phyloP scores from a whole-genome alignment of 129 eudicot genomes.

The Flaveria trinervia region DNA sequence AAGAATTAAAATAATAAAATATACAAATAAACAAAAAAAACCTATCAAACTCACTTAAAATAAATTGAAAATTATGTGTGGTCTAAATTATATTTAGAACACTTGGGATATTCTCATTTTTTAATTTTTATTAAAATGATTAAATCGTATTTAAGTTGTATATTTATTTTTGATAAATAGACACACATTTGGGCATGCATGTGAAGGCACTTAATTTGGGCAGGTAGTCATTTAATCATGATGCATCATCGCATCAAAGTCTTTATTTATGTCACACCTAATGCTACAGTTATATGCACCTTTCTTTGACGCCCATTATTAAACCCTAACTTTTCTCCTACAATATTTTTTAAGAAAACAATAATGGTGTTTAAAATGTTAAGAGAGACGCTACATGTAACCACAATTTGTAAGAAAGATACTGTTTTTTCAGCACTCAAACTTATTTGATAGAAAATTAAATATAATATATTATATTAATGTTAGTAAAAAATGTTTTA shows the following conservation, averaged over 20 bases:
- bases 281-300: conserved; percentile 22
- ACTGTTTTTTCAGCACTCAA: too few species aligned
- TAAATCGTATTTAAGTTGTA: not conserved
- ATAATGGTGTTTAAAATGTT: too few species aligned
- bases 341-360: not conserved
- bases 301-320: conserved; percentile 1
- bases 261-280: conserved; percentile 10
- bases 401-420: too few species aligned
- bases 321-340: not conserved
- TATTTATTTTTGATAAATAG: not conserved
- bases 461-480: too few species aligned
- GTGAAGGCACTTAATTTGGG: conserved; percentile 21
- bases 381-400: too few species aligned
- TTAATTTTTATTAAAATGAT: not conserved
- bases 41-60: not conserved
- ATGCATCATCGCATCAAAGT: not conserved
- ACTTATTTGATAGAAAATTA: too few species aligned
- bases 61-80: not conserved
- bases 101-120: not conserved
- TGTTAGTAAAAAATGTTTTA: too few species aligned
- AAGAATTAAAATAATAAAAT: not conserved
- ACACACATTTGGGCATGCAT: conserved; percentile 5
- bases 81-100: not conserved
- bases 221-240: conserved; percentile 10
- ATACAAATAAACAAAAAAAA: not conserved